phyloP scores from a whole-genome alignment of 371 early-diverging fungal genomes.

The Mortierella sp. region DNA sequence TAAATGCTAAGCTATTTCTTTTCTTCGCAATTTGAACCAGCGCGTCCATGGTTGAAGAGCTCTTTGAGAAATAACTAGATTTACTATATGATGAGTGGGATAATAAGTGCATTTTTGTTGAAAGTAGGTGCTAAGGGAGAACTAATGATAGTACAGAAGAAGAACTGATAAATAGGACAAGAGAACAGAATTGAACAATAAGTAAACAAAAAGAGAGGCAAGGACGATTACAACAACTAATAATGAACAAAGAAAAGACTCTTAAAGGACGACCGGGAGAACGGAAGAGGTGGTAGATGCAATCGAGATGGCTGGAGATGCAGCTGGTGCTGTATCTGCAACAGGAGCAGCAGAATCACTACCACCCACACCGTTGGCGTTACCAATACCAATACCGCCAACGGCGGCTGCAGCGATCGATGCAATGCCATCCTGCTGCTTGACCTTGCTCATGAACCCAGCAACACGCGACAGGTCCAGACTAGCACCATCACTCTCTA shows the following conservation, averaged over 20 bases:
- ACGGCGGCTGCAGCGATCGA: constrained; percentile 6
- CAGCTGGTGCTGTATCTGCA: not conserved
- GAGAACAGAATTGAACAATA: not conserved
- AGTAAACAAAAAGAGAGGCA: not conserved
- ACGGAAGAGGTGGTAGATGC: not conserved
- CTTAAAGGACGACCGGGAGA: not conserved
- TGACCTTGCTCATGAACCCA: constrained; percentile 70
- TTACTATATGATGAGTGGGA: not conserved
- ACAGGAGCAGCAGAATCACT: not conserved
- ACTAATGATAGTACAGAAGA: not conserved
- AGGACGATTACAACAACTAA: not conserved
- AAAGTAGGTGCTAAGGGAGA: not conserved
- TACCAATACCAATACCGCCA: not conserved
- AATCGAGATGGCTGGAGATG: not conserved
- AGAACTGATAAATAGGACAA: not conserved
- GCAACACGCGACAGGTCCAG: constrained; percentile 71
- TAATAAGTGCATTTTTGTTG: not conserved
- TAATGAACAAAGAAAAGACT: not conserved
- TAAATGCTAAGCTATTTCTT: not conserved
- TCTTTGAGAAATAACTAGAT: no score
- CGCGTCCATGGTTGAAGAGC: no score
- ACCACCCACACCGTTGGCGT: not conserved
- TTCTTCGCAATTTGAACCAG: not conserved
- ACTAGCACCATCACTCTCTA: constrained; percentile 81
- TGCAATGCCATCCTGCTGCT: constrained; percentile 60